Conservation (phyloP, 2,329 filamentous ascomycete genomes). For the Botrytis deweyae region DNA sequence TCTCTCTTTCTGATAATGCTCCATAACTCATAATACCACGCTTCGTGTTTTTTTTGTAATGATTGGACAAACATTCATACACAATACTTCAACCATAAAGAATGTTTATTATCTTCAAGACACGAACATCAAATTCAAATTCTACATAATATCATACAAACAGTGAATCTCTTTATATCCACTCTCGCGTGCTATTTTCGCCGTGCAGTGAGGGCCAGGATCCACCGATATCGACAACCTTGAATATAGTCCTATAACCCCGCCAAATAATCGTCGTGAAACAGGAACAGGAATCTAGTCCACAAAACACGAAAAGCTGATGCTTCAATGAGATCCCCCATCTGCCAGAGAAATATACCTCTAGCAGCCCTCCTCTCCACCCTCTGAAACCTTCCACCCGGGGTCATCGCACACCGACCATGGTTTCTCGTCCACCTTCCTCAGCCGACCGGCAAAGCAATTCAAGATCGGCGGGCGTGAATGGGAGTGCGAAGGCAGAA, state of each 20-base stretch:
- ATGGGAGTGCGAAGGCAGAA: conserved; percentile 42
- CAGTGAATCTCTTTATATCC: conserved; percentile 13
- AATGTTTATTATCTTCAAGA: conserved; percentile 28
- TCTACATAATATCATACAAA: conserved; percentile 19
- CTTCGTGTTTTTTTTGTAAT: conserved; percentile 20
- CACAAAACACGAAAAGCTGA: conserved; percentile 31
- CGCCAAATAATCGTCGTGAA: conserved; percentile 37
- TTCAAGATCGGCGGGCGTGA: conserved; percentile 36
- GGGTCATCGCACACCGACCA: conserved; percentile 33
- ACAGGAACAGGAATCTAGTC: conserved; percentile 34
- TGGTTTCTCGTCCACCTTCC: conserved; percentile 39
- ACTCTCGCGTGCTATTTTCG: conserved; percentile 20
- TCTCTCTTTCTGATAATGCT: conserved; percentile 8
- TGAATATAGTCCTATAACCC: conserved; percentile 34
- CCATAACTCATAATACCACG: not conserved
- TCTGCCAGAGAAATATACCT: conserved; percentile 35
- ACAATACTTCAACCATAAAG: conserved; percentile 24
- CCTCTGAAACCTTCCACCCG: conserved; percentile 28
- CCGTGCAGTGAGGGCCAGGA: conserved; percentile 25
- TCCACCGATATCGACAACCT: conserved; percentile 35
- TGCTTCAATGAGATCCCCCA: conserved; percentile 38
- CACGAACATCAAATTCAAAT: conserved; percentile 15
- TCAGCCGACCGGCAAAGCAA: conserved; percentile 42
- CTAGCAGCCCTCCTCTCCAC: conserved; percentile 26
- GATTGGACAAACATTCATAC: conserved; percentile 29